Conservation (phyloP, 2,329 filamentous ascomycete species). For the Grosmannia clavigera region DNA sequence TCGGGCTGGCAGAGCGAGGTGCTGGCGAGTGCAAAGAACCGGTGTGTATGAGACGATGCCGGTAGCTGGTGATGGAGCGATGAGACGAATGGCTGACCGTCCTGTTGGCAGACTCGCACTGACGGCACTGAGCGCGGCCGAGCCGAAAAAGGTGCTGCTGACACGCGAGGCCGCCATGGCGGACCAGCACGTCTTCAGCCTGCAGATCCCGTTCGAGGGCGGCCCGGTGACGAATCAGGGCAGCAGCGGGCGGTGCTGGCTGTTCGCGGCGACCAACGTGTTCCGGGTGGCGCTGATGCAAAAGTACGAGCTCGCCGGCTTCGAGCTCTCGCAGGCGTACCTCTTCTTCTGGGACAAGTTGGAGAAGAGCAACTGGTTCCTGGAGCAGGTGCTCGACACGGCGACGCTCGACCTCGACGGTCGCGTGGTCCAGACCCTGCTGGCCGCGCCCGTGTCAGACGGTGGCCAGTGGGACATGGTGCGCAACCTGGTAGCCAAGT, state of each 20-base stretch:
- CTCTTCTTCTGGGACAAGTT: constrained; percentile 93
- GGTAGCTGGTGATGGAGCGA: no score
- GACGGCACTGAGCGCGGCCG: constrained; percentile 55
- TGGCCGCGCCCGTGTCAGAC: constrained; percentile 59
- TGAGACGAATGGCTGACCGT: constrained; percentile 14
- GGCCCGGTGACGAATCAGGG: constrained; percentile 76
- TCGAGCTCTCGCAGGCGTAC: constrained; percentile 80
- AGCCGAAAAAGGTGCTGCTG: constrained; percentile 53
- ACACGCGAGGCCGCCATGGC: constrained; percentile 49
- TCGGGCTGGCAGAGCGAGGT: neutral
- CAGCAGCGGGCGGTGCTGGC: constrained; percentile 75
- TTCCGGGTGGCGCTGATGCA: constrained; percentile 84
- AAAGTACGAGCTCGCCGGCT: constrained; percentile 61
- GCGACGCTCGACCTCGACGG: constrained; percentile 57
- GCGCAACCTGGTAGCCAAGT: constrained; percentile 73
- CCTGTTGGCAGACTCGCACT: constrained; percentile 51
- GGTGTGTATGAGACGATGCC: constrained; percentile 25
- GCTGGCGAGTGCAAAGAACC: constrained; percentile 26
- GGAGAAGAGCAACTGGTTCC: constrained; percentile 82
- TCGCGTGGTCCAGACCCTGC: constrained; percentile 57
- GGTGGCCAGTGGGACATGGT: constrained; percentile 93
- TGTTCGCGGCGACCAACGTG: constrained; percentile 84
- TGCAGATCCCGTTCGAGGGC: constrained; percentile 72
- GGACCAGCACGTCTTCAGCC: constrained; percentile 72
- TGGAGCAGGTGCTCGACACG: constrained; percentile 73